Evolutionary conservation across 257 asterid genomes (phyloP).

Genomic region (Prunella vulgaris): DNA sequence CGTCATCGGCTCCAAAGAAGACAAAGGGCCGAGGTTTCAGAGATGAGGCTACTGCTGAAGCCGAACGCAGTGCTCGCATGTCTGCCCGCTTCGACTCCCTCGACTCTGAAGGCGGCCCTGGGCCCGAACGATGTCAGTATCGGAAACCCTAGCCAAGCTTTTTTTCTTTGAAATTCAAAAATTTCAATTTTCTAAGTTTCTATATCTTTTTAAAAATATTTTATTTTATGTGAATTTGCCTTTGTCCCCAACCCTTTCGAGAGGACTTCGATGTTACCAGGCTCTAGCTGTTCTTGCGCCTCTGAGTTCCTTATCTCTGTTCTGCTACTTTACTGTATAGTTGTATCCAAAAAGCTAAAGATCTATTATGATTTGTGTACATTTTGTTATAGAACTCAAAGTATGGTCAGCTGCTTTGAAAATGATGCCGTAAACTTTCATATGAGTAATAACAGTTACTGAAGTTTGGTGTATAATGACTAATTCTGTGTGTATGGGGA

Average conservation of each 20-base stretch:
- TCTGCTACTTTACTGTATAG: background rate
- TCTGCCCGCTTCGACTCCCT: slow-evolving; percentile 81
- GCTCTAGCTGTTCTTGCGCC: background rate
- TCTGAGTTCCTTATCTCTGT: background rate
- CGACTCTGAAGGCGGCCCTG: slow-evolving; percentile 86
- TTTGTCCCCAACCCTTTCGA: background rate
- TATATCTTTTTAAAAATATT: background rate
- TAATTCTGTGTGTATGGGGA: background rate
- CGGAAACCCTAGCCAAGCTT: slow-evolving; percentile 8
- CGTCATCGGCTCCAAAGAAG: slow-evolving; percentile 64
- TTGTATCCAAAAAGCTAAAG: background rate
- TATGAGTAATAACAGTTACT: background rate
- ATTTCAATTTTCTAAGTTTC: background rate
- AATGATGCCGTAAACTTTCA: background rate
- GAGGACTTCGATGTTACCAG: background rate
- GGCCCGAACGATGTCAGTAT: slow-evolving; percentile 86
- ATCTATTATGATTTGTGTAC: background rate
- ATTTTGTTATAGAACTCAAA: background rate
- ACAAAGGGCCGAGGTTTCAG: slow-evolving; percentile 96
- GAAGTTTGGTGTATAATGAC: background rate
- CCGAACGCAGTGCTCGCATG: slow-evolving; percentile 86
- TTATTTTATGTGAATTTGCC: background rate
- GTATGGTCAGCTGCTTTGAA: background rate
- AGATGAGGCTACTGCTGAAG: slow-evolving; percentile 72
- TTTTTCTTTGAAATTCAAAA: background rate